These are phyloP conservation scores for Vitis cinerea DNA, from an alignment of 164 flowering plant genomes.

Conservation along the genomic window DNA sequence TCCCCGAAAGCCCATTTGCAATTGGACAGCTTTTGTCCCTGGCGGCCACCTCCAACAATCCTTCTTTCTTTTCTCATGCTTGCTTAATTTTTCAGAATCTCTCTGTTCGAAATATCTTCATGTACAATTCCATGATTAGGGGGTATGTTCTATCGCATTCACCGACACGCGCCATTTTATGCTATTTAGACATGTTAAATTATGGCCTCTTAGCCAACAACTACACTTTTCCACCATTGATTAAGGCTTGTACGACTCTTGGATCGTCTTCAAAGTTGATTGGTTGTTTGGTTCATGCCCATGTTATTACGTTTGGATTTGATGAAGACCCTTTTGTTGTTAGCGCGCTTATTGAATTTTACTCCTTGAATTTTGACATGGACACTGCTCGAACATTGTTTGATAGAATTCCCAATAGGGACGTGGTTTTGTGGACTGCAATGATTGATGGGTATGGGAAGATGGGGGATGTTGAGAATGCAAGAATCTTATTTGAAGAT, in stretches of 20 bases:
- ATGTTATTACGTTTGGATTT: conserved; percentile 49
- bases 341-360: conserved; percentile 55
- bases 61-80: conserved; percentile 42
- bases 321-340: conserved; percentile 45
- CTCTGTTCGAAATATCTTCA: conserved; percentile 42
- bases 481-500: conserved; percentile 48
- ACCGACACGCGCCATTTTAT: conserved; percentile 36
- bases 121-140: conserved; percentile 62
- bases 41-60: conserved; percentile 33
- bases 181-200: conserved; percentile 49
- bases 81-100: conserved; percentile 31
- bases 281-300: conserved; percentile 59
- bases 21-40: conserved; percentile 42
- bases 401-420: conserved; percentile 41
- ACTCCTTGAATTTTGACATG: conserved; percentile 38
- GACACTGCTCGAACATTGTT: conserved; percentile 46
- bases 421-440: conserved; percentile 68
- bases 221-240: conserved; percentile 62
- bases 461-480: conserved; percentile 43
- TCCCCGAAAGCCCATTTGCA: conserved; percentile 30
- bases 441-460: conserved; percentile 74
- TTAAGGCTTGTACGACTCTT: conserved; percentile 48
- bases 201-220: conserved; percentile 43
- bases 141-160: conserved; percentile 31
- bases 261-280: conserved; percentile 12